These are phyloP conservation scores for Phaffomyces antillensis DNA, from an alignment of 805 yeast species.

Conservation along the genomic window DNA sequence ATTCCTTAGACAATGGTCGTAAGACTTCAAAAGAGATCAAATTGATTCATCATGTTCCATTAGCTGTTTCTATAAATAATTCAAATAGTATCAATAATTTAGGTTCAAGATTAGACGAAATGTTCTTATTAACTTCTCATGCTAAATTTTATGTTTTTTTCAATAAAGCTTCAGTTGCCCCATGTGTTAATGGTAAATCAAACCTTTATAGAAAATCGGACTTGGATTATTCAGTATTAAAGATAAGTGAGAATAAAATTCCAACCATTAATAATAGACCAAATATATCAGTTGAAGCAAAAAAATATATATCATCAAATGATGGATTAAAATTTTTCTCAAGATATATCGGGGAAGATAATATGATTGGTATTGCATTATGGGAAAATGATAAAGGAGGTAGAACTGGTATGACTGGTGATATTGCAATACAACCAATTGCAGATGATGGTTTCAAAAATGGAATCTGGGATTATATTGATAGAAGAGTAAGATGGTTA, in stretches of 20 bases:
- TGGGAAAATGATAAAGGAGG: slow-evolving; percentile 68
- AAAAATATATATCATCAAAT: slow-evolving; percentile 18
- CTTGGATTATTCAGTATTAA: slow-evolving; percentile 49
- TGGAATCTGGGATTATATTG: slow-evolving; percentile 47
- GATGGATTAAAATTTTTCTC: slow-evolving; percentile 65
- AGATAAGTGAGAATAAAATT: slow-evolving; percentile 26
- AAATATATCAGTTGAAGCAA: slow-evolving; percentile 29
- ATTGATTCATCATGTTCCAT: slow-evolving; percentile 77
- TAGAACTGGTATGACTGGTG: slow-evolving; percentile 72
- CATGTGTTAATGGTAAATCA: slow-evolving; percentile 89
- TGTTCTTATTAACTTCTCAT: slow-evolving; percentile 79
- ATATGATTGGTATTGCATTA: slow-evolving; percentile 81
- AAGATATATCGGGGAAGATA: slow-evolving; percentile 83
- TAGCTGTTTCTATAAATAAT: slow-evolving; percentile 39
- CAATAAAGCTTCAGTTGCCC: slow-evolving; percentile 68
- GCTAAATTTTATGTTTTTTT: slow-evolving; percentile 78
- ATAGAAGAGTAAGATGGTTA: slow-evolving; percentile 76
- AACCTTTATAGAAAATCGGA: slow-evolving; percentile 67
- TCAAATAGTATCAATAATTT: slow-evolving; percentile 13
- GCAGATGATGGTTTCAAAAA: slow-evolving; percentile 29
- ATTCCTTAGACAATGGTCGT: slow-evolving; percentile 47
- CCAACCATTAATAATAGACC: slow-evolving; percentile 26
- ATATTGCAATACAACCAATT: slow-evolving; percentile 72
- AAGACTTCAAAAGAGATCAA: slow-evolving; percentile 38
- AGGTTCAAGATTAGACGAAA: slow-evolving; percentile 75